Base-by-base conservation (phyloP, 202 grass and related monocot species). In the Setaria viridis region DNA sequence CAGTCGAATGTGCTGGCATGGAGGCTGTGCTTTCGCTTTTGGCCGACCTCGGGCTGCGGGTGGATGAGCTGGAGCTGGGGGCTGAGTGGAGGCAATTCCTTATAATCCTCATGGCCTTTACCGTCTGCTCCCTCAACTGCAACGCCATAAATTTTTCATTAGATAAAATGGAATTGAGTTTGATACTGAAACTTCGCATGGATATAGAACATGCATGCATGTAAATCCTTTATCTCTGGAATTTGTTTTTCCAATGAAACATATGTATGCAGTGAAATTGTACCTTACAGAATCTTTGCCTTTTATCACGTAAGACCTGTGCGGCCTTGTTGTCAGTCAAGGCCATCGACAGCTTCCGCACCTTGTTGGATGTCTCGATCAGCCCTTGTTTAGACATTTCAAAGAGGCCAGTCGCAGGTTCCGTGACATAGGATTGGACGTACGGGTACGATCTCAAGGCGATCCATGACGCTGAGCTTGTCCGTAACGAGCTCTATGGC, bases 371-470 rank as follows among this genome's bases (percentile, higher is more conserved):
- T 1, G 16, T 20, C 53, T 56, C 16, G 17, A 19, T 55, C 47
- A 3, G 47, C 47, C 47, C 47, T 48, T 48, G 7, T 9, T 48
- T 48, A 48, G 47, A 48, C 47, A 48, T 11, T 9, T 55, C 7
- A 6, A 56, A 39, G 72, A 75, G 72, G 49, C 3, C 13, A 20
- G 8, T 17, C 41, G 37, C 37, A 43, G 15, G 45, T 14, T 29
- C 45, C 11, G 20, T 10, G 3, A 20, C 1, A 14, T 7, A 1
- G 50, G 50, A 19, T 39, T 75, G 29, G 7, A 19, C n/a, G n/a
- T n/a, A n/a, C 16, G 7, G 49, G 32, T 77, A 77, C 15, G 42
- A 78, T 64, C 12, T 58, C 76, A 13, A 78, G 58, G 57, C 57
- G 76, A 13, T 78, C 76, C 11, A 48, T 62, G 76, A 33, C 41